Conservation (phyloP, 2,329 filamentous ascomycete species). For the Arthrobotrys entomopaga region DNA sequence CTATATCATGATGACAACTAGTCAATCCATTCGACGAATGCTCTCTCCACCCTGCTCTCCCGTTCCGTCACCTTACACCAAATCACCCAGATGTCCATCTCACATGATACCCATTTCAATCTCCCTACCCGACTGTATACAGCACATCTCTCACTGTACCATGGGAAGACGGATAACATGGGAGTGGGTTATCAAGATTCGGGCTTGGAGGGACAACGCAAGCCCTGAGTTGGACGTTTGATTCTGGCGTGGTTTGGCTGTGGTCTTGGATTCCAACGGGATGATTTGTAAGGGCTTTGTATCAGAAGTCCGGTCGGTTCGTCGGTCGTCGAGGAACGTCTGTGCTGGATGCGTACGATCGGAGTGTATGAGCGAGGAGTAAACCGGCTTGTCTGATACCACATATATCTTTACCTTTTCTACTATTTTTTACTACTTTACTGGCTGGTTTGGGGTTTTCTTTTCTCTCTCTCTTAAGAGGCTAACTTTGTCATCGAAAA, state of each 20-base stretch:
- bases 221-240: constrained; percentile 43
- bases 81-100: constrained; percentile 41
- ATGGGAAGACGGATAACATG: constrained; percentile 55
- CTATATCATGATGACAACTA: constrained; percentile 55
- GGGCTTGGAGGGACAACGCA: constrained; percentile 30
- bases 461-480: not conserved
- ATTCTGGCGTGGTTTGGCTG: constrained; percentile 44
- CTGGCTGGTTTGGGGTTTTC: constrained; percentile 3
- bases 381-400: constrained; percentile 56
- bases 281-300: constrained; percentile 48
- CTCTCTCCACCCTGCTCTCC: constrained; percentile 54
- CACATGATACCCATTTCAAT: constrained; percentile 30
- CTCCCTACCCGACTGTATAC: constrained; percentile 52
- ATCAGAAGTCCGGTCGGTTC: constrained; percentile 52
- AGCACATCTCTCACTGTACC: constrained; percentile 47
- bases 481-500: constrained; percentile 11
- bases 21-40: constrained; percentile 56
- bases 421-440: not conserved
- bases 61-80: constrained; percentile 35
- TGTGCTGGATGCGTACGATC: constrained; percentile 53
- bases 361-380: constrained; percentile 56
- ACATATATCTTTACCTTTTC: constrained; percentile 6
- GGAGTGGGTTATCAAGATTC: constrained; percentile 40
- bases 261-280: constrained; percentile 33
- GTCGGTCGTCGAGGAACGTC: constrained; percentile 55